Evolutionary conservation across 495 filamentous ascomycete genomes (phyloP).

Genomic region (Penicillium turbatum): DNA sequence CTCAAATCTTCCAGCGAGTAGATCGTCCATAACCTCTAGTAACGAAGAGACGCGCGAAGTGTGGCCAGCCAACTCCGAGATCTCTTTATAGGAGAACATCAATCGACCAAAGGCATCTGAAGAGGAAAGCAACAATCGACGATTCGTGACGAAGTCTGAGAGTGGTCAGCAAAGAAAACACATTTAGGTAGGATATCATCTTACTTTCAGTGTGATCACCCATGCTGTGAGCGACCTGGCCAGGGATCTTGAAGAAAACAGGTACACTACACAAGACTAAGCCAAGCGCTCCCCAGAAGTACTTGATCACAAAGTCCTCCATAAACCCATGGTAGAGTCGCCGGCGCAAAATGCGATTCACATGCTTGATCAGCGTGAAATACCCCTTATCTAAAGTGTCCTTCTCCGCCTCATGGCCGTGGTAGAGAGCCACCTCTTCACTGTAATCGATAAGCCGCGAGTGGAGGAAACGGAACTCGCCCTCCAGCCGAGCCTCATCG

Average conservation of each 20-base stretch:
- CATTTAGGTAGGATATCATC: constrained; percentile 13
- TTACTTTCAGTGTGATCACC: constrained; percentile 86
- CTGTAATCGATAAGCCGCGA: constrained; percentile 90
- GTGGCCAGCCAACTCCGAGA: constrained; percentile 91
- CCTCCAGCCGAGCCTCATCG: constrained; percentile 89
- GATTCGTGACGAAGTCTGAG: constrained; percentile 82
- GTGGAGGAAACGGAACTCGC: constrained; percentile 94
- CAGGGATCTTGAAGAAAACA: constrained; percentile 91
- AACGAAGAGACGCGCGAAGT: constrained; percentile 86
- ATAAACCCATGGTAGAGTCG: constrained; percentile 94
- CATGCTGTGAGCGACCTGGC: constrained; percentile 65
- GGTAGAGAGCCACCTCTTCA: constrained; percentile 90
- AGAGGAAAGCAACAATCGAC: constrained; percentile 82
- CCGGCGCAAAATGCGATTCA: constrained; percentile 87
- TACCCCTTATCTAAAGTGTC: constrained; percentile 97
- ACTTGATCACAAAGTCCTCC: constrained; percentile 99
- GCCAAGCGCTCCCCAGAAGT: constrained; percentile 95
- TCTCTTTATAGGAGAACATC: constrained; percentile 98
- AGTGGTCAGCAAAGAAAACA: constrained; percentile 1
- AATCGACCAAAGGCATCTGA: constrained; percentile 94
- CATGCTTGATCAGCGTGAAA: constrained; percentile 97
- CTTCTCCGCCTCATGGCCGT: constrained; percentile 93
- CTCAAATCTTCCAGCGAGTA: constrained; percentile 81
- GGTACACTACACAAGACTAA: constrained; percentile 92
- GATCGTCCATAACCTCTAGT: constrained; percentile 91